phyloP scores from a whole-genome alignment of 2,329 filamentous ascomycete species.

The Fonsecaea monophora region DNA sequence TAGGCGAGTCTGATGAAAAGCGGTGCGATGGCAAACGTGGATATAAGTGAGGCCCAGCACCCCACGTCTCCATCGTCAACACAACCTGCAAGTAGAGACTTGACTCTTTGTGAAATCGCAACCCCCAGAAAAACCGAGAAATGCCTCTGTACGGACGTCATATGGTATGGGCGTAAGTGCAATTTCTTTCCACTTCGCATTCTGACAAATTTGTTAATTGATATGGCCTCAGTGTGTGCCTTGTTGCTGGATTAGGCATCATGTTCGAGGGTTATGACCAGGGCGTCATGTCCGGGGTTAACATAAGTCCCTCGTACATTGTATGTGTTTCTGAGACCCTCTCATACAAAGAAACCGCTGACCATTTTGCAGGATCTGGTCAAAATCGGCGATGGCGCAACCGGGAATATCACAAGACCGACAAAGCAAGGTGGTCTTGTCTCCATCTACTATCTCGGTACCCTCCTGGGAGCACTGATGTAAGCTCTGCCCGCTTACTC shows the following conservation, averaged over 20 bases:
- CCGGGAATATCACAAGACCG: background rate
- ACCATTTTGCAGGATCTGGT: background rate
- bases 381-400: slow-evolving; percentile 15
- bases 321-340: background rate
- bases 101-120: background rate
- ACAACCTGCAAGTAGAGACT: background rate
- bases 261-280: slow-evolving; percentile 58
- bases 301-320: slow-evolving; percentile 56
- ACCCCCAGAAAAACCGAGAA: background rate
- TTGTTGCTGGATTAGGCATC: slow-evolving; percentile 12
- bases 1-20: background rate
- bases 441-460: slow-evolving; percentile 59
- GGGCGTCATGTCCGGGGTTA: slow-evolving; percentile 53
- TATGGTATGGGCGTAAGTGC: slow-evolving; percentile 10
- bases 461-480: slow-evolving; percentile 66
- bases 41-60: background rate
- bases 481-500: background rate
- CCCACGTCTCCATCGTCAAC: background rate
- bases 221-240: slow-evolving; percentile 4
- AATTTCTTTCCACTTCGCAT: background rate
- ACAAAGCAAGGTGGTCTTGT: slow-evolving; percentile 13
- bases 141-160: slow-evolving; percentile 13
- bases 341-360: background rate
- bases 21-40: background rate
- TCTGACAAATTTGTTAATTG: background rate